Conservation (phyloP, 768 basidiomycete species). For the Mycena capillaripes region DNA sequence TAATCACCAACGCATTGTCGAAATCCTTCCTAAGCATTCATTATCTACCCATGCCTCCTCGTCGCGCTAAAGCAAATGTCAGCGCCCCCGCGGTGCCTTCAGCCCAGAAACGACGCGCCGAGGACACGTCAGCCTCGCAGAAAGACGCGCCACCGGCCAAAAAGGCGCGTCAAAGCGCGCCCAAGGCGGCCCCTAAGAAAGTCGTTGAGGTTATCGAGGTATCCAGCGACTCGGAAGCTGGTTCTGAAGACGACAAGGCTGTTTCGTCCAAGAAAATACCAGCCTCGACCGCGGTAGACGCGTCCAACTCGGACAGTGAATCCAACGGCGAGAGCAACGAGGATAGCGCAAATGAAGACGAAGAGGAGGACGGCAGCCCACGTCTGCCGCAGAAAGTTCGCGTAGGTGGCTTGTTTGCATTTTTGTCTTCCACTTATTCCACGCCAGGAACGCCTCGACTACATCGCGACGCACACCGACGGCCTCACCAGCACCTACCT, state of each 20-base stretch:
- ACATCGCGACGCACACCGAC: slow-evolving; percentile 24
- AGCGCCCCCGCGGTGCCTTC: background rate
- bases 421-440: background rate
- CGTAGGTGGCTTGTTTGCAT: background rate
- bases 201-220: slow-evolving; percentile 13
- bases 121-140: slow-evolving; percentile 7
- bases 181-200: background rate
- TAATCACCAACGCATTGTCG: too few relatives aligned
- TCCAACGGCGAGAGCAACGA: slow-evolving; percentile 1
- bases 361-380: slow-evolving; percentile 2
- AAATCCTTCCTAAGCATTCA: background rate
- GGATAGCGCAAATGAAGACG: background rate
- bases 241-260: background rate
- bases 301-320: background rate
- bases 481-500: slow-evolving; percentile 27
- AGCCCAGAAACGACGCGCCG: slow-evolving; percentile 10
- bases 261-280: background rate
- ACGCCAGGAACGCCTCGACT: slow-evolving; percentile 20
- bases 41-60: slow-evolving; percentile 9
- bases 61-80: slow-evolving; percentile 13
- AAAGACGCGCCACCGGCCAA: slow-evolving; percentile 23
- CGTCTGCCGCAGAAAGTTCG: slow-evolving; percentile 23
- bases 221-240: slow-evolving; percentile 21
- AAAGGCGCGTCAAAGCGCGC: slow-evolving; percentile 29
- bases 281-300: background rate